Conservation (phyloP, 78 protist genomes). For the Cavenderia fasciculata region DNA sequence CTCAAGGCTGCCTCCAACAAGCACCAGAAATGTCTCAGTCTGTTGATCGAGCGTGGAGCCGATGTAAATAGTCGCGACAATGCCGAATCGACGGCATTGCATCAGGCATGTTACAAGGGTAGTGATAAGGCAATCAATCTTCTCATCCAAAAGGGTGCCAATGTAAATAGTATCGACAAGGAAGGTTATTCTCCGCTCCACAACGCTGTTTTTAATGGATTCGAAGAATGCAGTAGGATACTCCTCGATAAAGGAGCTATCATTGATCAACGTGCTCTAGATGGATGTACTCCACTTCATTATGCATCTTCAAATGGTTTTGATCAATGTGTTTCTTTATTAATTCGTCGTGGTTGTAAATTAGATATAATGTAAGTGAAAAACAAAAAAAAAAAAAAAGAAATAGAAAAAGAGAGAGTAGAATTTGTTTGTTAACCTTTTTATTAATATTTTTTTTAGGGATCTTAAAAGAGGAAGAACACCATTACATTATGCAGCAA, state of each 20-base stretch:
- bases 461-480: constrained; percentile 70
- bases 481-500: constrained; percentile 66
- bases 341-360: constrained; percentile 65
- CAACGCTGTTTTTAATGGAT: constrained; percentile 81
- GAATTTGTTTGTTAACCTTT: background rate
- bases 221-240: constrained; percentile 57
- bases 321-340: constrained; percentile 19
- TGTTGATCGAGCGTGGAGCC: constrained; percentile 68
- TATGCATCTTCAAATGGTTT: constrained; percentile 66
- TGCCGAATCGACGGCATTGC: constrained; percentile 63
- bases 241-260: constrained; percentile 80
- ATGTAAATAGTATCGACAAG: constrained; percentile 53
- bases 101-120: constrained; percentile 80
- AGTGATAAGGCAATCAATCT: constrained; percentile 46
- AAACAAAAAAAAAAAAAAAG: background rate
- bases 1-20: constrained; percentile 36
- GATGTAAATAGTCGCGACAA: constrained; percentile 51
- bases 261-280: constrained; percentile 54
- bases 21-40: constrained; percentile 14
- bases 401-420: too few relatives aligned
- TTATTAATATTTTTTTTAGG: background rate
- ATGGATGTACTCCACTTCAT: constrained; percentile 69
- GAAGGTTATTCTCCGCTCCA: constrained; percentile 83
- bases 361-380: constrained; percentile 45
- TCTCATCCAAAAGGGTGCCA: constrained; percentile 47